Percentiles rank a stretch among this genome's conserved stretches.
These are phyloP conservation scores for Phytophthora brassicae DNA, from an alignment of 352 stramenopile genomes.

Conservation along the genomic window DNA sequence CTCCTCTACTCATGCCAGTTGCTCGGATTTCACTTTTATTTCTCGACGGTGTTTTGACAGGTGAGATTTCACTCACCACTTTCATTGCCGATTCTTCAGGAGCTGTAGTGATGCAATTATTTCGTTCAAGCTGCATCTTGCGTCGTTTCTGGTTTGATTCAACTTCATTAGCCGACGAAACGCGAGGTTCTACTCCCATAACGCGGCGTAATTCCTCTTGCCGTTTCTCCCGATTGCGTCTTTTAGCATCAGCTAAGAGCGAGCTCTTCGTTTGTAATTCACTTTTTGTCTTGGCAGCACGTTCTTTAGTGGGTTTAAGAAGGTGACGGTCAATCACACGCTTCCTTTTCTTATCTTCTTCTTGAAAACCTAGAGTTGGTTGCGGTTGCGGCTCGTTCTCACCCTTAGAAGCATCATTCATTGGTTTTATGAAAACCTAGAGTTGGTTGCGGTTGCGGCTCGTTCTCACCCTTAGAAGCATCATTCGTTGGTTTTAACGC, in stretches of 20 bases:
- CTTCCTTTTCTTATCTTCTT: constrained; percentile 10
- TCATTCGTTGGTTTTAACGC: background rate
- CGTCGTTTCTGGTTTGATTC: background rate
- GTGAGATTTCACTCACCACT: background rate
- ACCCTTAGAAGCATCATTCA: background rate
- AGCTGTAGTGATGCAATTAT: background rate
- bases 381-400: background rate
- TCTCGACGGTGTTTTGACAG: background rate
- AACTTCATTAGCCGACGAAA: background rate
- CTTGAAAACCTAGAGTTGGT: background rate
- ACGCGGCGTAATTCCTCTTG: background rate
- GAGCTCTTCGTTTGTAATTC: background rate
- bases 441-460: background rate
- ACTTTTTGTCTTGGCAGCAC: background rate
- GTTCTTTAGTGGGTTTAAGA: constrained; percentile 14
- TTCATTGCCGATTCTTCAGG: background rate
- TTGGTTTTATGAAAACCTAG: background rate
- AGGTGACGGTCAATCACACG: background rate
- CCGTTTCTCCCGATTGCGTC: background rate
- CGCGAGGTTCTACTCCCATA: background rate
- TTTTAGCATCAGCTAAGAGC: background rate
- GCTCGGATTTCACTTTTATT: background rate
- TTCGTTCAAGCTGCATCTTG: background rate
- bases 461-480: background rate
- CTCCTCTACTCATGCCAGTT: background rate